Conservation (phyloP, 106 monocot genomes). For the Dendrobium catenatum region DNA sequence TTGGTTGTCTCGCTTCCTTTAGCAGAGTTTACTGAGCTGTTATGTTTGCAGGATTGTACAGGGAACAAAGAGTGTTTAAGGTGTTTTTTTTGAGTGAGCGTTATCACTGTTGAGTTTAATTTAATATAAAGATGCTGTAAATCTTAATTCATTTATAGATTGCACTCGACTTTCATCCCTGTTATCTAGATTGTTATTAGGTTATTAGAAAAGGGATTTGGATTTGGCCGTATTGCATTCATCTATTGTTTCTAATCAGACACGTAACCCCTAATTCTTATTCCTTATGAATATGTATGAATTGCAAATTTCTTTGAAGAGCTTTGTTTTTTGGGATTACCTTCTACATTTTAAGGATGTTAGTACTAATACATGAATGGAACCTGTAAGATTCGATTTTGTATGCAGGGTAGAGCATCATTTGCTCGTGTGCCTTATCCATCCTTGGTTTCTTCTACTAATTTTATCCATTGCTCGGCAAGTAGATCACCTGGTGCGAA, state of each 20-base stretch:
- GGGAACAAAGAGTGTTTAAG: background rate
- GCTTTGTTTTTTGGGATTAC: background rate
- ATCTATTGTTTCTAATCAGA: background rate
- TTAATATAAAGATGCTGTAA: background rate
- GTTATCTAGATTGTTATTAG: too few relatives aligned
- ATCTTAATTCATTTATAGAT: background rate
- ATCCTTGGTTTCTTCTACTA: slow-evolving; percentile 13
- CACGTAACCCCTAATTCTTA: background rate
- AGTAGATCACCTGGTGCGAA: slow-evolving; percentile 19
- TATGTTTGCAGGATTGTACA: too few relatives aligned
- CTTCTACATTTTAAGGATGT: slow-evolving; percentile 4
- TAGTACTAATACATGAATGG: background rate
- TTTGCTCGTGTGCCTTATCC: background rate
- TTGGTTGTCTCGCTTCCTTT: background rate
- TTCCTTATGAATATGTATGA: background rate
- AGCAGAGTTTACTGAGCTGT: background rate
- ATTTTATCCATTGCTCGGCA: slow-evolving; percentile 22
- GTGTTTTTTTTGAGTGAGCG: background rate
- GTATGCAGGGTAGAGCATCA: slow-evolving; percentile 16
- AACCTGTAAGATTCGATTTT: background rate
- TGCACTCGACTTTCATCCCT: too few relatives aligned
- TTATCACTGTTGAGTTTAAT: background rate
- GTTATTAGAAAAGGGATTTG: too few relatives aligned
- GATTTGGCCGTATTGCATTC: background rate
- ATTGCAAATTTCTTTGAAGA: background rate